phyloP scores from a whole-genome alignment of 345 rosid species.

The Viola odorata region DNA sequence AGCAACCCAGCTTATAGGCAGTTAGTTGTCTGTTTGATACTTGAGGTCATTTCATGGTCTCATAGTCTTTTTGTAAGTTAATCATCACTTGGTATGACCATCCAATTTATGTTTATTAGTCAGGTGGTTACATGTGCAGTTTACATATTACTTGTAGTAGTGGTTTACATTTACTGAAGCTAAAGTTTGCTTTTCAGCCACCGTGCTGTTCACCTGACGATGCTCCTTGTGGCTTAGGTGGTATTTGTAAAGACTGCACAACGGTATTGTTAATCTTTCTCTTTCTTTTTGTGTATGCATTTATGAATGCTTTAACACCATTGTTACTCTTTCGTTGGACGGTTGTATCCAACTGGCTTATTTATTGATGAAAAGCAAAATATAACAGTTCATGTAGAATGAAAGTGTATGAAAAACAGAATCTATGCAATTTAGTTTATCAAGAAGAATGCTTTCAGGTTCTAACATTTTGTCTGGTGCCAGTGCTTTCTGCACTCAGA shows the following conservation, averaged over 20 bases:
- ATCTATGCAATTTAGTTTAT: background rate
- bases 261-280: conserved; percentile 50
- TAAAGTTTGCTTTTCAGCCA: conserved; percentile 40
- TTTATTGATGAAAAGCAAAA: no score
- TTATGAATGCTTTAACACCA: background rate
- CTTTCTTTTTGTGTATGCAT: conserved; percentile 7
- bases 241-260: conserved; percentile 89
- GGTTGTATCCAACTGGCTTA: no score
- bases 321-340: no score
- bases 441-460: conserved; percentile 4
- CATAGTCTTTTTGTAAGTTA: no score
- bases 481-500: conserved; percentile 58
- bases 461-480: conserved; percentile 25
- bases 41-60: no score
- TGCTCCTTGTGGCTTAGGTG: conserved; percentile 57
- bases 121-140: background rate
- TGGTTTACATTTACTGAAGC: background rate
- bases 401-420: no score
- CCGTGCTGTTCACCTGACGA: conserved; percentile 84
- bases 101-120: background rate
- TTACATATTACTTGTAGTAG: conserved; percentile 3
- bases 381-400: no score
- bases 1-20: no score
- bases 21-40: no score
- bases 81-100: no score